phyloP scores from a whole-genome alignment of 225 moss, liverwort and hornwort species.

The Anthoceros angustus region DNA sequence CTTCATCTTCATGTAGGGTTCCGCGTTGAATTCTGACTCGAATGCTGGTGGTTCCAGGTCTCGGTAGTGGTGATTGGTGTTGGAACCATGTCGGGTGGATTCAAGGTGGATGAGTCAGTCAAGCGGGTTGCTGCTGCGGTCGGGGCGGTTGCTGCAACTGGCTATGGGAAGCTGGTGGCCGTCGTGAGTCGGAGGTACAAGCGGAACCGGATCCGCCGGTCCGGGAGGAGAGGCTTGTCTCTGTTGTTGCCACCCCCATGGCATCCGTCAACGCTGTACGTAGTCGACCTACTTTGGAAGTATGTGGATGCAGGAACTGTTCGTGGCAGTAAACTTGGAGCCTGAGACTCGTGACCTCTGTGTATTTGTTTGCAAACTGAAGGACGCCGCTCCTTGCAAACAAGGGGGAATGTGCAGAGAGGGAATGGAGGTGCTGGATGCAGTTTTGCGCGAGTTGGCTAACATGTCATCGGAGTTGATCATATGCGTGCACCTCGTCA shows the following conservation, averaged over 20 bases:
- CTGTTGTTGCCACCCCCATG: conserved; percentile 27
- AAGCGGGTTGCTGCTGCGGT: not conserved
- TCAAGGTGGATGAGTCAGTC: too few relatives aligned
- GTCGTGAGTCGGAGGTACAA: conserved; percentile 9
- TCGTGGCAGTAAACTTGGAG: not conserved
- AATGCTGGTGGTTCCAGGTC: too few relatives aligned
- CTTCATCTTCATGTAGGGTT: too few relatives aligned
- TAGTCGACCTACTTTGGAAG: not conserved
- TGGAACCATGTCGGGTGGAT: too few relatives aligned
- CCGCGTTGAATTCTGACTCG: too few relatives aligned
- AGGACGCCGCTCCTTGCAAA: not conserved
- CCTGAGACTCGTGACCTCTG: not conserved
- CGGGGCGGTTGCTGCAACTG: not conserved
- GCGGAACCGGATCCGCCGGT: conserved; percentile 7
- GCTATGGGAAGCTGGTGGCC: conserved; percentile 11
- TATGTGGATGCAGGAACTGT: not conserved
- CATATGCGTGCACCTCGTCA: conserved; percentile 42
- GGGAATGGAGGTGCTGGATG: conserved; percentile 42
- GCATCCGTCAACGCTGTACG: conserved; percentile 31
- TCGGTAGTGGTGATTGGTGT: too few relatives aligned
- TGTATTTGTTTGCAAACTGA: not conserved
- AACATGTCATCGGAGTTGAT: conserved; percentile 42
- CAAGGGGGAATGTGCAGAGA: conserved; percentile 18
- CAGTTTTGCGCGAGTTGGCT: conserved; percentile 51
- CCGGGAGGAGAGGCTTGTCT: conserved; percentile 21